These are phyloP conservation scores for Fusarium agapanthi DNA, from an alignment of 2,329 filamentous ascomycete species.

Conservation along the genomic window DNA sequence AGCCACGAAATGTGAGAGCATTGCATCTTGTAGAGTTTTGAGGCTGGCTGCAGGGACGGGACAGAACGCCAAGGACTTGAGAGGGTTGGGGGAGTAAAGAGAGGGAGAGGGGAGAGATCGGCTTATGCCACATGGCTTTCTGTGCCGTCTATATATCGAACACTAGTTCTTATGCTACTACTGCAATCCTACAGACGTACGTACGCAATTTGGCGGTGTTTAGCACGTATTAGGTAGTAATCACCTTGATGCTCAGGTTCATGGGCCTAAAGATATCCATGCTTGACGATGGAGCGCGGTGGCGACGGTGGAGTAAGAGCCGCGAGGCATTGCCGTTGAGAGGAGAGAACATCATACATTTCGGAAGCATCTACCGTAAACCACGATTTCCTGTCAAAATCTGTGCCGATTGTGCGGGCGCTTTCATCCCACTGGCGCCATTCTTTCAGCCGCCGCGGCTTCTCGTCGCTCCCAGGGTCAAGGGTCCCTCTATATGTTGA, in stretches of 20 bases:
- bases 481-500: background rate
- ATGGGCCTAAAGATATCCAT: slow-evolving; percentile 19
- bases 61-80: slow-evolving; percentile 10
- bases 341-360: background rate
- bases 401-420: background rate
- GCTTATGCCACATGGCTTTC: slow-evolving; percentile 21
- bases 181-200: background rate
- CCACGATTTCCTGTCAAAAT: background rate
- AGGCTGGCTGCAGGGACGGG: slow-evolving; percentile 5
- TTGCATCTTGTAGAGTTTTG: slow-evolving; percentile 14
- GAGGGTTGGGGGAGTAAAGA: slow-evolving; percentile 1
- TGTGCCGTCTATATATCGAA: slow-evolving; percentile 26
- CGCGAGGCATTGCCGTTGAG: background rate
- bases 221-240: slow-evolving; percentile 25
- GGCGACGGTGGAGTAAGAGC: background rate
- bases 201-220: background rate
- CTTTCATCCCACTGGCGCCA: background rate
- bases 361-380: background rate
- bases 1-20: slow-evolving; percentile 24
- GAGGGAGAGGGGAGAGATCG: slow-evolving; percentile 2
- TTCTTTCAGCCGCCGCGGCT: background rate
- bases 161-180: background rate
- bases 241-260: slow-evolving; percentile 6
- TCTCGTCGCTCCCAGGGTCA: background rate
- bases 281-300: slow-evolving; percentile 1